phyloP scores from a whole-genome alignment of 2,329 filamentous ascomycete species.

The Trichoderma cornu-damae region DNA sequence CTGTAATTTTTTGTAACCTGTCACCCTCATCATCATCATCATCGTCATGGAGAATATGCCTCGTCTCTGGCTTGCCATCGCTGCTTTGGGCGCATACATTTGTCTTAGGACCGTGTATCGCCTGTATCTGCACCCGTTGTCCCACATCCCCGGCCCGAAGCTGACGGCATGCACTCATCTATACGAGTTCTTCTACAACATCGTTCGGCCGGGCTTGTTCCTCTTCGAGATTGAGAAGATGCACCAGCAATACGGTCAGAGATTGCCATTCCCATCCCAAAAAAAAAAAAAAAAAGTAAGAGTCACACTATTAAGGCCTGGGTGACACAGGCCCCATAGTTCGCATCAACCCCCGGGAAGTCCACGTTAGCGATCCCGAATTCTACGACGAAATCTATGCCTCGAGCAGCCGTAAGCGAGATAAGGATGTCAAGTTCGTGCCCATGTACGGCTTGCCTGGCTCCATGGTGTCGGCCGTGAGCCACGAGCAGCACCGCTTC shows the following conservation, averaged over 20 bases:
- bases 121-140: conserved; percentile 31
- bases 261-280: too few species aligned
- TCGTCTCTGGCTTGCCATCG: background rate
- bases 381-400: conserved; percentile 28
- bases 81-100: background rate
- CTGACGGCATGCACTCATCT: conserved; percentile 25
- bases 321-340: conserved; percentile 29
- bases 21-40: background rate
- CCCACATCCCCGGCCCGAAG: conserved; percentile 30
- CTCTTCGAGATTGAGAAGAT: conserved; percentile 26
- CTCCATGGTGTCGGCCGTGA: conserved; percentile 16
- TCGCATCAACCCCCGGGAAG: conserved; percentile 31
- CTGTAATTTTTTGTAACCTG: background rate
- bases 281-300: too few species aligned
- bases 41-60: background rate
- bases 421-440: conserved; percentile 14
- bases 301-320: background rate
- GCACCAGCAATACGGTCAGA: conserved; percentile 29
- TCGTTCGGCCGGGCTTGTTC: conserved; percentile 25
- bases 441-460: conserved; percentile 15
- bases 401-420: conserved; percentile 13
- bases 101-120: conserved; percentile 24
- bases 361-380: conserved; percentile 28
- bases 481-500: conserved; percentile 19
- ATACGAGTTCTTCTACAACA: conserved; percentile 30